A percentile compares a stretch with the other conserved stretches of the same genome.
These are phyloP conservation scores for Ceratocystis cubensis DNA, from an alignment of 2,329 filamentous ascomycete genomes.

Conservation along the genomic window DNA sequence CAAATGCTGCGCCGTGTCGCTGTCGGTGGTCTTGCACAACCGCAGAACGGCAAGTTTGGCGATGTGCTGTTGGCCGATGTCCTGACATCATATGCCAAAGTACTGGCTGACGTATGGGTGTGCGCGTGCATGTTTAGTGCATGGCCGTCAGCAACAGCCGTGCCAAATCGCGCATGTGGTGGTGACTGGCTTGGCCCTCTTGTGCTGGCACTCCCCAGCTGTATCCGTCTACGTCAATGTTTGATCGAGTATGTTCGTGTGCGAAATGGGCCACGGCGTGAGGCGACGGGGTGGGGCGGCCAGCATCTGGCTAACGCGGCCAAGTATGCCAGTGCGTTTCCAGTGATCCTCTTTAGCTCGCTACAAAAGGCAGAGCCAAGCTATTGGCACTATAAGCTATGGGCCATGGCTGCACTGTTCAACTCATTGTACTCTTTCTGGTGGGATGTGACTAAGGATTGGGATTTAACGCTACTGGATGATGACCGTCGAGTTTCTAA, in stretches of 20 bases:
- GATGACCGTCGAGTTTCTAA: constrained; percentile 42
- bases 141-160: constrained; percentile 60
- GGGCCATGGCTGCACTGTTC: constrained; percentile 60
- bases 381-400: constrained; percentile 40
- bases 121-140: constrained; percentile 77
- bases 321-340: constrained; percentile 91
- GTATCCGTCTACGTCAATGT: constrained; percentile 85
- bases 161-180: constrained; percentile 71
- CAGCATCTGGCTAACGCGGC: constrained; percentile 86
- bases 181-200: constrained; percentile 69
- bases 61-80: constrained; percentile 91
- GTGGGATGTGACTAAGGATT: constrained; percentile 95
- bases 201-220: constrained; percentile 67
- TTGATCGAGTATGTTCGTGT: constrained; percentile 75
- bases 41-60: constrained; percentile 83
- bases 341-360: constrained; percentile 71
- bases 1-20: constrained; percentile 63
- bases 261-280: constrained; percentile 42
- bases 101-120: constrained; percentile 80
- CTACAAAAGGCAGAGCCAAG: constrained; percentile 48
- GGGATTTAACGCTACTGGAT: constrained; percentile 80
- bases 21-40: constrained; percentile 74
- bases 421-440: constrained; percentile 96
- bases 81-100: constrained; percentile 86
- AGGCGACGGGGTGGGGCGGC: constrained; percentile 57